phyloP scores from a whole-genome alignment of 2,329 filamentous ascomycete species.

The Ilyonectria mors-panacis region DNA sequence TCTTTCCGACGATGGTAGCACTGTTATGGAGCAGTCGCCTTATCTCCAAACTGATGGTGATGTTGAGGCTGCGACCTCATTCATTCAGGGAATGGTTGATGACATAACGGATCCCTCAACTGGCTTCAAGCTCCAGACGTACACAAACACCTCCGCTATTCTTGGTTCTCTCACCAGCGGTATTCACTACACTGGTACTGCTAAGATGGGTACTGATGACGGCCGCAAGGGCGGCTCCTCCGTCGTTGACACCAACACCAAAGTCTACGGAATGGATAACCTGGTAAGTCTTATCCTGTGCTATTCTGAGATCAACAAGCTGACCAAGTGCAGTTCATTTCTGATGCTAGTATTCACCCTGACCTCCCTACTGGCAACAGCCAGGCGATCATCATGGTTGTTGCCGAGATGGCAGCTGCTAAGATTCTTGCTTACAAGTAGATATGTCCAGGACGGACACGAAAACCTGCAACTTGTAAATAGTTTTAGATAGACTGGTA shows the following conservation, averaged over 20 bases:
- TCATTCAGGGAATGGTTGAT: slow-evolving; percentile 72
- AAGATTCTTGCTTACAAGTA: slow-evolving; percentile 35
- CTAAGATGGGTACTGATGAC: slow-evolving; percentile 72
- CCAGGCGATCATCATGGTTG: slow-evolving; percentile 73
- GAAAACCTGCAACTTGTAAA: neutral
- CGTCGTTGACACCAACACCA: slow-evolving; percentile 74
- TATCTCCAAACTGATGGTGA: slow-evolving; percentile 73
- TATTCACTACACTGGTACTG: slow-evolving; percentile 69
- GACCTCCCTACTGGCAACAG: slow-evolving; percentile 78
- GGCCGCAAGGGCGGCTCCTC: slow-evolving; percentile 66
- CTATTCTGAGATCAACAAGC: neutral
- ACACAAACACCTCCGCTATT: slow-evolving; percentile 48
- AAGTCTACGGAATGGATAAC: slow-evolving; percentile 77
- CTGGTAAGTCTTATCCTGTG: slow-evolving; percentile 49
- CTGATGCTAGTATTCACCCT: slow-evolving; percentile 78
- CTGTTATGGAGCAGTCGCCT: slow-evolving; percentile 71
- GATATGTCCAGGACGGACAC: neutral
- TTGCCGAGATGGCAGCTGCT: slow-evolving; percentile 71
- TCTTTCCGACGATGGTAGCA: slow-evolving; percentile 70
- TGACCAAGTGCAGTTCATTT: slow-evolving; percentile 61
- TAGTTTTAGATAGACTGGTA: neutral
- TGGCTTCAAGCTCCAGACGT: slow-evolving; percentile 29
- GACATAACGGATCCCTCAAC: slow-evolving; percentile 59
- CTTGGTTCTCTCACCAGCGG: slow-evolving; percentile 52
- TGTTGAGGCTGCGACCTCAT: slow-evolving; percentile 73